Evolutionary conservation across 2,329 filamentous ascomycete genomes (phyloP).

Genomic region (Kalaharituber pfeilii): DNA sequence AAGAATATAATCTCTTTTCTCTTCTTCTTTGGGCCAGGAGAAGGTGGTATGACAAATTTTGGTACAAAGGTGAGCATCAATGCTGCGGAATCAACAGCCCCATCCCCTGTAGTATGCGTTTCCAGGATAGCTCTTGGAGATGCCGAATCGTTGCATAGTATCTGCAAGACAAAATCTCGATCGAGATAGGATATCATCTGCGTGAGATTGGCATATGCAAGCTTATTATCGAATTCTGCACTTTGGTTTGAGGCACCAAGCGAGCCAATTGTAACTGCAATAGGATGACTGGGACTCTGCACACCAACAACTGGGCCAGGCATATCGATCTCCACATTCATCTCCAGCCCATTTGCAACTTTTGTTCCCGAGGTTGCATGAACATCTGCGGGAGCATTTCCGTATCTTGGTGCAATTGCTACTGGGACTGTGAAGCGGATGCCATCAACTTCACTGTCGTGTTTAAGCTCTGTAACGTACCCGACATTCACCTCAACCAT

Average conservation of each 20-base stretch:
- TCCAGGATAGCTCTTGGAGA: constrained; percentile 50
- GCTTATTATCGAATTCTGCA: constrained; percentile 33
- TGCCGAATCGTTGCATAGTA: constrained; percentile 38
- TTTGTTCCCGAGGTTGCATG: constrained; percentile 12
- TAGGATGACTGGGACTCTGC: constrained; percentile 50
- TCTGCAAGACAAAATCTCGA: constrained; percentile 49
- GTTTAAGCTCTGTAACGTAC: constrained; percentile 54
- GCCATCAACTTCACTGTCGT: constrained; percentile 50
- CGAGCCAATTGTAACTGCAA: constrained; percentile 46
- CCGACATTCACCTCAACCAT: constrained; percentile 43
- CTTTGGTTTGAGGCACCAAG: constrained; percentile 25
- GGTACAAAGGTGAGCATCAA: constrained; percentile 56
- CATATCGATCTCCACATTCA: constrained; percentile 44
- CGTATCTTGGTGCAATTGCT: constrained; percentile 49
- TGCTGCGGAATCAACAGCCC: constrained; percentile 36
- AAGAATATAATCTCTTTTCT: constrained; percentile 50
- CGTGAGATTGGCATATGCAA: constrained; percentile 44
- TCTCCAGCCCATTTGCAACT: constrained; percentile 32
- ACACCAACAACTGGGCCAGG: constrained; percentile 37
- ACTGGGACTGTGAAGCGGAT: constrained; percentile 53
- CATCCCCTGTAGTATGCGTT: constrained; percentile 41
- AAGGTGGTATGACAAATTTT: constrained; percentile 43
- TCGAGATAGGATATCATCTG: constrained; percentile 38
- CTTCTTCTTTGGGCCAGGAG: constrained; percentile 25
- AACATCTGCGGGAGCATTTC: constrained; percentile 30